Base-by-base conservation (phyloP, 2,329 filamentous ascomycete genomes). In the Beauveria sp. region DNA sequence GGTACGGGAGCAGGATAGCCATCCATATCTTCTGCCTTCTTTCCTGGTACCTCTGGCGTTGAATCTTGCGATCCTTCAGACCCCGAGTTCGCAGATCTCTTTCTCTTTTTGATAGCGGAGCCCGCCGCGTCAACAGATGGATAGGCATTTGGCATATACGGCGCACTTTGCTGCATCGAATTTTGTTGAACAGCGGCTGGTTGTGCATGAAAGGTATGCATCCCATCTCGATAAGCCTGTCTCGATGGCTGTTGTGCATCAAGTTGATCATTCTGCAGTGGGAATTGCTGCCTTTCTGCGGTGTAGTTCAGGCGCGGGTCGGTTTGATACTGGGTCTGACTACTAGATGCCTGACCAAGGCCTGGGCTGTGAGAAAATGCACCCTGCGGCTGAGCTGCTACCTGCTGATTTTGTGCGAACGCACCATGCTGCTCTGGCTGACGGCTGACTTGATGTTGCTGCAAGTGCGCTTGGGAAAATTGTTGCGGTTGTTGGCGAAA, bases 11-110 rank as follows among this genome's bases (percentile, higher is more conserved):
- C 67, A 42, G 66, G 49, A 12, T 76, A 62, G 7, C 65, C 56
- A 56, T 75, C 74, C 31, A 72, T 62, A 43, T 77, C 76, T 5
- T 76, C 75, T 5, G 67, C 63, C 52, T 69, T 77, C 57, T 70
- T 75, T 1, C 59, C 61, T 9, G 65, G 62, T 31, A 67, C 56
- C 5, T 74, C 74, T 22, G 66, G 64, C 1, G 72, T 65, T 0
- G 71, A 69, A 42, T 77, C 74, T 5, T 46, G 54, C 16, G 38
- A 38, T 1, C 38, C 26, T 40, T 74, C 72, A 3, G 67, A 5
- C 65, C 60, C 54, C 5, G 54, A 22, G 31, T 66, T 59, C 5
- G 52, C 16, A 51, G 63, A 51, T 46, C 62, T 43, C 61, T 60
- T 60, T 40, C 56, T 51, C 43, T 63, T 63, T 7, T 63, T 60